Conservation (phyloP, 2,329 filamentous ascomycete genomes). For the Aureobasidium sp. region DNA sequence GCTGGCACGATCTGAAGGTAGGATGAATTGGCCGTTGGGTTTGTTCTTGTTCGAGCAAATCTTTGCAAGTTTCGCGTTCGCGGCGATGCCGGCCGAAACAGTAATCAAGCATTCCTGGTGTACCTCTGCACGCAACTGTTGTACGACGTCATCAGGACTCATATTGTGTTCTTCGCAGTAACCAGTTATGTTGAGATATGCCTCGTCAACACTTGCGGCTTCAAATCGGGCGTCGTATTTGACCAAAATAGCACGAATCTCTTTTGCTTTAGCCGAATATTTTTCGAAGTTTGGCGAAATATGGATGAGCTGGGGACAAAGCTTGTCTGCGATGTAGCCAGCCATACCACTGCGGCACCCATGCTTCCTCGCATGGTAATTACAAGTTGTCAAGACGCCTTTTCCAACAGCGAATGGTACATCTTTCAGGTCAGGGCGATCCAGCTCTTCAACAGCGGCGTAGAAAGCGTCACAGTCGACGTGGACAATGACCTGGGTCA, state of each 20-base stretch:
- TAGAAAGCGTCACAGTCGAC: slow-evolving; percentile 98
- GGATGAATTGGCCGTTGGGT: slow-evolving; percentile 81
- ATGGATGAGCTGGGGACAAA: slow-evolving; percentile 79
- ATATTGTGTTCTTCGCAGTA: slow-evolving; percentile 68
- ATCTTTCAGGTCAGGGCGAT: slow-evolving; percentile 72
- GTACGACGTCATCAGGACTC: slow-evolving; percentile 64
- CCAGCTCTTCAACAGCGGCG: slow-evolving; percentile 75
- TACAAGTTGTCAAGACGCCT: slow-evolving; percentile 65
- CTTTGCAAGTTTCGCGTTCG: slow-evolving; percentile 89
- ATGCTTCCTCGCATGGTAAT: slow-evolving; percentile 84
- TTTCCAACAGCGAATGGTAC: slow-evolving; percentile 87
- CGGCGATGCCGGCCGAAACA: slow-evolving; percentile 87
- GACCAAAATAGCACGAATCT: slow-evolving; percentile 73
- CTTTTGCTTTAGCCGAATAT: slow-evolving; percentile 81
- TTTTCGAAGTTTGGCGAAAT: slow-evolving; percentile 84
- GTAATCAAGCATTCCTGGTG: slow-evolving; percentile 72
- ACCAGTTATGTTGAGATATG: slow-evolving; percentile 85
- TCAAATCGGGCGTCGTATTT: slow-evolving; percentile 90
- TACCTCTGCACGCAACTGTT: slow-evolving; percentile 71
- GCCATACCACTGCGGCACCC: slow-evolving; percentile 95
- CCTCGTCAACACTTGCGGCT: slow-evolving; percentile 91
- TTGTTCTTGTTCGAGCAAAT: slow-evolving; percentile 96
- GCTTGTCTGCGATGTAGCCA: slow-evolving; percentile 85
- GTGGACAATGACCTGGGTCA: slow-evolving; percentile 81
- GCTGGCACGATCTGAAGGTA: slow-evolving; percentile 62